A percentile compares a stretch with the other conserved stretches of the same genome.
phyloP scores from a whole-genome alignment of 2,329 filamentous ascomycete species.

The Colletotrichum theobromicola region DNA sequence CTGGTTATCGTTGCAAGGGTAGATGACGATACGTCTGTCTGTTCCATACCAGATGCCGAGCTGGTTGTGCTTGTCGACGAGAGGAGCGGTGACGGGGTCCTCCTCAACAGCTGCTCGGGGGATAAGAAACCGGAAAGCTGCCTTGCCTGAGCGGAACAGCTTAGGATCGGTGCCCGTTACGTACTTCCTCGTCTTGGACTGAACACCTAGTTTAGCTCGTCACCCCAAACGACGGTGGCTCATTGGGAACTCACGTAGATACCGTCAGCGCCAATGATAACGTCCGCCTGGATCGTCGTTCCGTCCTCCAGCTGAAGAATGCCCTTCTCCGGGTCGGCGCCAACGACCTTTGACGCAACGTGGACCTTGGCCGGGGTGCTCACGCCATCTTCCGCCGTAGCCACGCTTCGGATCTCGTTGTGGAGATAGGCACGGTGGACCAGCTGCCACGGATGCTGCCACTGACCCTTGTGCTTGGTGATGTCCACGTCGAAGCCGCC shows the following conservation, averaged over 20 bases:
- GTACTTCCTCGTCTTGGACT: slow-evolving; percentile 28
- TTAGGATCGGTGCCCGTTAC: slow-evolving; percentile 26
- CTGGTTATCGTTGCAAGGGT: slow-evolving; percentile 49
- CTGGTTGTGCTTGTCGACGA: slow-evolving; percentile 32
- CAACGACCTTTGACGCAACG: slow-evolving; percentile 45
- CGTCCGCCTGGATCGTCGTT: slow-evolving; percentile 45
- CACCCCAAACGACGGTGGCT: background rate
- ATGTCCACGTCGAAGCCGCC: slow-evolving; percentile 39
- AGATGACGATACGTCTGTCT: slow-evolving; percentile 51
- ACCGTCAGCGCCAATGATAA: slow-evolving; percentile 61
- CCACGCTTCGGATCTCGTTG: slow-evolving; percentile 49
- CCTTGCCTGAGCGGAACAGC: slow-evolving; percentile 54
- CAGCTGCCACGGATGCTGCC: slow-evolving; percentile 53
- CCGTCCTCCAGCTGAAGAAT: slow-evolving; percentile 52
- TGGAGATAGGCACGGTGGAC: slow-evolving; percentile 59
- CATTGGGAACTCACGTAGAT: slow-evolving; percentile 42
- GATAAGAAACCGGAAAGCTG: slow-evolving; percentile 61
- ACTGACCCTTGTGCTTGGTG: slow-evolving; percentile 38
- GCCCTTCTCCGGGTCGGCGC: slow-evolving; percentile 44
- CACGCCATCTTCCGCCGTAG: slow-evolving; percentile 37
- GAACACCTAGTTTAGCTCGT: background rate
- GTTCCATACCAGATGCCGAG: slow-evolving; percentile 44
- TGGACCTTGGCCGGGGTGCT: slow-evolving; percentile 42
- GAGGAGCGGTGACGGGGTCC: slow-evolving; percentile 37
- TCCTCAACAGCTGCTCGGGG: slow-evolving; percentile 30